phyloP scores from a whole-genome alignment of 148 eudicot genomes.

The Arctostaphylos glauca region DNA sequence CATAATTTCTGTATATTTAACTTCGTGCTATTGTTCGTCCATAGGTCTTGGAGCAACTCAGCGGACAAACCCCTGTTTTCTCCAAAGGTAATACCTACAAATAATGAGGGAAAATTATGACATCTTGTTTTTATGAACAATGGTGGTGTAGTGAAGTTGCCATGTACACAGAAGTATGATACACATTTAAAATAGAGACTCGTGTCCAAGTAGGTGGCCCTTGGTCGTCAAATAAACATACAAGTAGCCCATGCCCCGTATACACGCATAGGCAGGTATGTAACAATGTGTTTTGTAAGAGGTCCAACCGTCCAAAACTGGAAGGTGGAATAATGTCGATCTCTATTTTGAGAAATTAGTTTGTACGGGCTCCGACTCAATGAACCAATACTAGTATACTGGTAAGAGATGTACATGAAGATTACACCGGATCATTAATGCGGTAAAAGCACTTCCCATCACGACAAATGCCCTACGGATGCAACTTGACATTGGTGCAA shows the following conservation, averaged over 20 bases:
- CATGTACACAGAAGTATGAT: neutral
- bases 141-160: neutral
- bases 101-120: neutral
- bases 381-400: neutral
- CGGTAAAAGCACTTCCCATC: neutral
- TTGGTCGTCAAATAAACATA: neutral
- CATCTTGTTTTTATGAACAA: neutral
- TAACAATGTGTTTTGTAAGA: neutral
- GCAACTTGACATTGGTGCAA: neutral
- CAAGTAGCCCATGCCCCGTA: neutral
- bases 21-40: neutral
- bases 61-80: conserved; percentile 73
- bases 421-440: neutral
- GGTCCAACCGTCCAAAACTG: neutral
- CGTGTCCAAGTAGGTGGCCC: neutral
- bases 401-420: neutral
- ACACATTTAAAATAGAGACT: neutral
- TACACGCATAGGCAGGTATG: neutral
- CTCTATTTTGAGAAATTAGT: neutral
- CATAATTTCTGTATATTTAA: neutral
- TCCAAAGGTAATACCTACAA: conserved; percentile 44
- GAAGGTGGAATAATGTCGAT: neutral
- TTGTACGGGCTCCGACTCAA: neutral
- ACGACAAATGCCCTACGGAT: neutral
- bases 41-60: conserved; percentile 73